Conservation (phyloP, 176 grass and related monocot species). For the Pontederia crassipes region DNA sequence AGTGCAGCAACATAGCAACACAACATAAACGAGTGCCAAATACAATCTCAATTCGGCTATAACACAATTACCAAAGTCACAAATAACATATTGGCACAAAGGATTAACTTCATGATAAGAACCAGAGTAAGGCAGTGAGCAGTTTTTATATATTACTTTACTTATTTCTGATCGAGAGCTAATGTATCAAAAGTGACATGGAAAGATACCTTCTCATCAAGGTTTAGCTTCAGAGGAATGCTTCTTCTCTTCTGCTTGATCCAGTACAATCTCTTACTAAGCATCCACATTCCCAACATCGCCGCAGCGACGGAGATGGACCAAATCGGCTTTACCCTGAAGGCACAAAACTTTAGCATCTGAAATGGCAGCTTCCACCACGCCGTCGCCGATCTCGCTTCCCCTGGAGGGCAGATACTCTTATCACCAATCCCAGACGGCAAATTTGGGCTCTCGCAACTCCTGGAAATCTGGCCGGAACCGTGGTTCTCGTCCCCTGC, state of each 20-base stretch:
- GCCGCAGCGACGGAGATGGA: slow-evolving; percentile 42
- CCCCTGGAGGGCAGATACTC: neutral
- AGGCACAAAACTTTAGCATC: slow-evolving; percentile 41
- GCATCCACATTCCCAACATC: slow-evolving; percentile 32
- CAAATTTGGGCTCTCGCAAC: neutral
- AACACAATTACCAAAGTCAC: too few relatives aligned
- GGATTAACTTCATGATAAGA: too few relatives aligned
- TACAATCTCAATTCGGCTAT: too few relatives aligned
- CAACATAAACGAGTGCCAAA: too few relatives aligned
- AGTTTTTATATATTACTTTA: too few relatives aligned
- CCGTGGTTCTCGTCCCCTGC: slow-evolving; percentile 18
- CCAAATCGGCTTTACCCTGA: slow-evolving; percentile 54
- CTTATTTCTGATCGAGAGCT: neutral
- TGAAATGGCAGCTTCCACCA: slow-evolving; percentile 51
- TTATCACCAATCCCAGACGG: neutral
- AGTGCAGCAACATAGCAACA: too few relatives aligned
- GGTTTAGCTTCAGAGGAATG: slow-evolving; percentile 34
- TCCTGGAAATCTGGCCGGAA: neutral
- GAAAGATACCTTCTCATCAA: slow-evolving; percentile 52
- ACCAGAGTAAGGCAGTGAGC: too few relatives aligned
- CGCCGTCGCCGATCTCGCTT: slow-evolving; percentile 16
- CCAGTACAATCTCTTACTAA: slow-evolving; percentile 54
- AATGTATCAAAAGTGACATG: neutral
- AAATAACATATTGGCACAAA: too few relatives aligned
- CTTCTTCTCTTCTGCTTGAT: slow-evolving; percentile 34